Evolutionary conservation across 225 moss, liverwort and hornwort species (phyloP).

Genomic region (Antitrichia curtipendula): DNA sequence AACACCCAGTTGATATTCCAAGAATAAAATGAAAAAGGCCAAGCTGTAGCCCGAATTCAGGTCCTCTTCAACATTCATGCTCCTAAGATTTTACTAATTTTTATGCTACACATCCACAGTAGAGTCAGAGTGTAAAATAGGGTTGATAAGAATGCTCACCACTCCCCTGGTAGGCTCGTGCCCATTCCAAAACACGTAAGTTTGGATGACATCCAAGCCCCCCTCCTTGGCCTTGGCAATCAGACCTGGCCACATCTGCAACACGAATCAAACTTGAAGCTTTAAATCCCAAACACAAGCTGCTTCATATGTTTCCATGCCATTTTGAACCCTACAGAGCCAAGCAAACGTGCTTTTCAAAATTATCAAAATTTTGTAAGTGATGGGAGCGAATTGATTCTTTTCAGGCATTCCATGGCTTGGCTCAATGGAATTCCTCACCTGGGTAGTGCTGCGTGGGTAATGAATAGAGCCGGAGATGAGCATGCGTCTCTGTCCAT

Average conservation of each 20-base stretch:
- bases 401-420: neutral
- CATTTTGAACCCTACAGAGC: neutral
- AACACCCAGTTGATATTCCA: neutral
- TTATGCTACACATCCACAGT: too few species aligned
- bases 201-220: slow-evolving; percentile 67
- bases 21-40: neutral
- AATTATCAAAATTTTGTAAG: neutral
- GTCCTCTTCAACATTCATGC: neutral
- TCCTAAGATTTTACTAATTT: neutral
- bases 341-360: neutral
- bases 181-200: slow-evolving; percentile 73
- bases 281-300: neutral
- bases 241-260: slow-evolving; percentile 79
- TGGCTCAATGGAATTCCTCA: neutral
- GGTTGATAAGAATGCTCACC: slow-evolving; percentile 1
- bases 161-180: slow-evolving; percentile 53
- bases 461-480: slow-evolving; percentile 78
- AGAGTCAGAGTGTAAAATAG: neutral
- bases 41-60: neutral
- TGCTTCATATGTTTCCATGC: neutral
- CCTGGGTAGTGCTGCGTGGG: slow-evolving; percentile 69
- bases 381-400: neutral
- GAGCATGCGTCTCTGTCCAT: slow-evolving; percentile 68
- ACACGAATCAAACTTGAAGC: neutral
- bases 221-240: slow-evolving; percentile 61